These are phyloP conservation scores for Adansonia rubrostipa DNA, from an alignment of 441 rosid genomes.

Conservation along the genomic window DNA sequence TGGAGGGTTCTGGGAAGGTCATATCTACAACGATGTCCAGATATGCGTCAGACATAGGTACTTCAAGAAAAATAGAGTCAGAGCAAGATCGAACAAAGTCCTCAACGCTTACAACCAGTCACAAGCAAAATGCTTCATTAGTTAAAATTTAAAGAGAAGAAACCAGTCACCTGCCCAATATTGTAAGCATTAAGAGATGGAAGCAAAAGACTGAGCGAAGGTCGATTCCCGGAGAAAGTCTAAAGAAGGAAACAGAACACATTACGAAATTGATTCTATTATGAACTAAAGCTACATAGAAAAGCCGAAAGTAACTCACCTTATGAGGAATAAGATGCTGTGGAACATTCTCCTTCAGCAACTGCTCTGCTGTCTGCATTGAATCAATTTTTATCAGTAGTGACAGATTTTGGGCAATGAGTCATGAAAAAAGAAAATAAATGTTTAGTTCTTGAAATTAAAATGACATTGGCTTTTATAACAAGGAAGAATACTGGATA, in stretches of 20 bases:
- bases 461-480: neutral
- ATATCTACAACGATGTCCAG: too few relatives aligned
- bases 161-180: constrained; percentile 78
- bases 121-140: neutral
- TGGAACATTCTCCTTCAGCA: constrained; percentile 74
- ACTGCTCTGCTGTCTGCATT: constrained; percentile 74
- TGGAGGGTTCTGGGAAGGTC: too few relatives aligned
- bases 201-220: constrained; percentile 91
- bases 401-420: constrained; percentile 10
- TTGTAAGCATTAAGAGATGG: constrained; percentile 73
- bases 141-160: constrained; percentile 13
- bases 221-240: constrained; percentile 90
- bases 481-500: neutral
- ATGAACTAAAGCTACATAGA: constrained; percentile 16
- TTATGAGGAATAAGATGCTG: constrained; percentile 86
- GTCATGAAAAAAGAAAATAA: neutral
- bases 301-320: constrained; percentile 49
- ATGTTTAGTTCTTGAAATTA: constrained; percentile 3
- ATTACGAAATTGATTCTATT: constrained; percentile 5
- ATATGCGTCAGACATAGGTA: too few relatives aligned
- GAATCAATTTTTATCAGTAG: constrained; percentile 26
- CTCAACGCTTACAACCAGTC: neutral
- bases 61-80: too few relatives aligned
- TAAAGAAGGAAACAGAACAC: constrained; percentile 36
- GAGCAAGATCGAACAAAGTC: too few relatives aligned